Base-by-base conservation (phyloP, 2,329 filamentous ascomycete species). In the Pyrenophora tritici-repentis region DNA sequence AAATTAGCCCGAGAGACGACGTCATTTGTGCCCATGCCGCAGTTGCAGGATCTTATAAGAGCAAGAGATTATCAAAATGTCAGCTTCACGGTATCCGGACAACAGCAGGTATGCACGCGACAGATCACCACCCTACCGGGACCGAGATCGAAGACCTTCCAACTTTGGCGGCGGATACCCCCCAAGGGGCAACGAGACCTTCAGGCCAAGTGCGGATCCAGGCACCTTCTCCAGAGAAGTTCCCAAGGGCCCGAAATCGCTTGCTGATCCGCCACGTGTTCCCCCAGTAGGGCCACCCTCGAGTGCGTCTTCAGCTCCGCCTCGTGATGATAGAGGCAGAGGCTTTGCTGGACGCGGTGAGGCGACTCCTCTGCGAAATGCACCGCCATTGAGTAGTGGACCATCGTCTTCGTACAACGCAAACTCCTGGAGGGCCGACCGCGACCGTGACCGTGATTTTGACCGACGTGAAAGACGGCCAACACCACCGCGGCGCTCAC, bases 221-320 rank as follows among this genome's bases (percentile, higher is more conserved):
- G 50, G 49, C 37, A 56, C 44, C 3, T 73, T 72, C 20, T 50
- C 69, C 2, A 59, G 71, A 53, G 90, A 95, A 57, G 87, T 89
- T 2, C 91, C 91, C 3, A 83, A 91, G 48, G 91, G 89, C 0
- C 91, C 91, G 9, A 91, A 92, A 72, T 90, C 89, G 3, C 77
- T 91, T 50, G 82, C 88, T 53, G 89, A 93, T 83, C 24, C 82
- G 13, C 67, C 74, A 41, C 72, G 76, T 44, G 68, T 69, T n/a
- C 69, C 73, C 33, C 64, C 69, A 42, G 53, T 68, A 9, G 71
- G 66, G 20, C 61, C 62, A 5, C 60, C 66, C 4, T 57, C 67
- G 32, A 61, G 66, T 22, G 57, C 67, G 14, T 70, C 73, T 38
- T 65, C 72, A 44, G 73, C 13, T 12, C 26, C 72, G 24, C 87